A percentile compares a stretch with the other conserved stretches of the same genome.
Conservation (phyloP, 2,329 filamentous ascomycete genomes). For the Cadophora luteo-olivacea region DNA sequence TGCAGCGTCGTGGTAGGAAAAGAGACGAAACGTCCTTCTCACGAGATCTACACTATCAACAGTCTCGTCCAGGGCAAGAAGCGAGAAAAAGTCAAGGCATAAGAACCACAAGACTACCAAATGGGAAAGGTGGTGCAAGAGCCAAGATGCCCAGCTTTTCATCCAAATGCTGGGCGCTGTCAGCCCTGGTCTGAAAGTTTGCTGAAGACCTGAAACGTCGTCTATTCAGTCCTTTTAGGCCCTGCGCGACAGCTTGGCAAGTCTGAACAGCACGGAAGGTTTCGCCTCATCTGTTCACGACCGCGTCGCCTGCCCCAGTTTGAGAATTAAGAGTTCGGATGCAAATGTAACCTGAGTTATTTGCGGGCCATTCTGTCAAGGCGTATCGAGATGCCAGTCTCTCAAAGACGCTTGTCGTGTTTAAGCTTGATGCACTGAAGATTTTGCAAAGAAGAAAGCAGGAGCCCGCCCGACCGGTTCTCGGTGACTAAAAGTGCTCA, state of each 20-base stretch:
- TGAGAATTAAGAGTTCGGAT: constrained; percentile 20
- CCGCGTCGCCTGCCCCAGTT: not conserved
- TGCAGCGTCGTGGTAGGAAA: not conserved
- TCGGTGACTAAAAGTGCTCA: not conserved
- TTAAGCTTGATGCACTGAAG: not conserved
- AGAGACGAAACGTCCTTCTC: constrained; percentile 1
- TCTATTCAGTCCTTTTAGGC: constrained; percentile 23
- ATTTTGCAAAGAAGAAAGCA: not conserved
- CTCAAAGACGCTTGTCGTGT: not conserved
- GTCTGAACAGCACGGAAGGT: constrained; percentile 24
- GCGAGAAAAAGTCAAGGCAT: constrained; percentile 22
- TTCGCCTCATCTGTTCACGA: constrained; percentile 25
- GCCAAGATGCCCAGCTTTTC: constrained; percentile 25
- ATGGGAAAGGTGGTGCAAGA: constrained; percentile 14
- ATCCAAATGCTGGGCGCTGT: not conserved
- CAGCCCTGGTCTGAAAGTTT: not conserved
- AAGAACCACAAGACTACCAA: constrained; percentile 6
- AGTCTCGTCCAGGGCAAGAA: constrained; percentile 6
- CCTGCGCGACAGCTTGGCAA: constrained; percentile 28
- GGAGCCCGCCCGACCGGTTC: not conserved
- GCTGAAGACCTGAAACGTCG: constrained; percentile 22
- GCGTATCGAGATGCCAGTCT: not conserved
- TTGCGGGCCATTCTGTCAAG: not conserved
- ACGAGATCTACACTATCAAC: not conserved
- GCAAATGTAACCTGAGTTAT: constrained; percentile 11